phyloP scores from a whole-genome alignment of 169 alveolate genomes.

The Plasmodium vinckei region DNA sequence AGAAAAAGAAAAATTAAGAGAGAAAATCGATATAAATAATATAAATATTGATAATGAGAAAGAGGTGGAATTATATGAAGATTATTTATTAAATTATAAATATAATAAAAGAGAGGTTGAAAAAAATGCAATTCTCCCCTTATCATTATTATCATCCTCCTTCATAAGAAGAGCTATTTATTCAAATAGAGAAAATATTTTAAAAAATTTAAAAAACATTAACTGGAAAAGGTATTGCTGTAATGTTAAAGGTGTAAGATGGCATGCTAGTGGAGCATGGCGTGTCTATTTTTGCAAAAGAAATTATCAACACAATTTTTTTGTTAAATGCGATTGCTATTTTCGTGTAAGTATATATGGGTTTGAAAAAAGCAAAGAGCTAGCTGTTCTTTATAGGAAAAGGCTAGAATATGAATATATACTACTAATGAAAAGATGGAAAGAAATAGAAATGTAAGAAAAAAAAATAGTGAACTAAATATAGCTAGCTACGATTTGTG shows the following conservation, averaged over 20 bases:
- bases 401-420: conserved; percentile 88
- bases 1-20: conserved; percentile 60
- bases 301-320: conserved; percentile 88
- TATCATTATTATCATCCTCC: conserved; percentile 86
- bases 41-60: conserved; percentile 70
- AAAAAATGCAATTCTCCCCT: conserved; percentile 81
- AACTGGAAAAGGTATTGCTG: conserved; percentile 89
- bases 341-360: conserved; percentile 87
- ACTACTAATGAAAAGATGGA: conserved; percentile 87
- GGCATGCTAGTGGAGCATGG: conserved; percentile 94
- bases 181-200: conserved; percentile 85
- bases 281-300: conserved; percentile 88
- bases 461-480: conserved; percentile 12
- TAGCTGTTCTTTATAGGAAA: conserved; percentile 87
- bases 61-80: conserved; percentile 70
- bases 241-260: conserved; percentile 89
- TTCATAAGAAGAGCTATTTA: conserved; percentile 85
- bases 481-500: neutral
- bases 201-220: conserved; percentile 83
- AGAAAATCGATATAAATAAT: conserved; percentile 55
- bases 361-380: conserved; percentile 85
- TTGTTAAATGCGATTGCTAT: conserved; percentile 87
- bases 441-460: conserved; percentile 78
- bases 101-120: conserved; percentile 68
- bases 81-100: conserved; percentile 72